These are phyloP conservation scores for Lachancea sp. DNA, from an alignment of 805 yeast genomes.

Conservation along the genomic window DNA sequence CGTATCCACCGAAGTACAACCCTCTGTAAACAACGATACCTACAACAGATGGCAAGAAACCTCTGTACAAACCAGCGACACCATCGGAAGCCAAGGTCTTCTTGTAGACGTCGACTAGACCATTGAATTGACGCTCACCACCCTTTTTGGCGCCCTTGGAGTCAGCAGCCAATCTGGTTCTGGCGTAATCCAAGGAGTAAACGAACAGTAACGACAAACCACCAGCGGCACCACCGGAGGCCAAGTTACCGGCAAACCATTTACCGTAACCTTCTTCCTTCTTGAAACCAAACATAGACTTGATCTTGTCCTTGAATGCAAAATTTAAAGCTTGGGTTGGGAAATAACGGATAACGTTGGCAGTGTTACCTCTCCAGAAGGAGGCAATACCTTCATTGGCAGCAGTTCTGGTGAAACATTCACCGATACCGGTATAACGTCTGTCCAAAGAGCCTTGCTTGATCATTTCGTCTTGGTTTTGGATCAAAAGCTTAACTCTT, in stretches of 20 bases:
- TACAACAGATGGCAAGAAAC: constrained; percentile 96
- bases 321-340: constrained; percentile 98
- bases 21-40: constrained; percentile 99
- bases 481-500: constrained; percentile 93
- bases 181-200: constrained; percentile 95
- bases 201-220: constrained; percentile 90
- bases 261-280: constrained; percentile 87
- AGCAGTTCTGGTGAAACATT: constrained; percentile 92
- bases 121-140: constrained; percentile 96
- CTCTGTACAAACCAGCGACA: constrained; percentile 98
- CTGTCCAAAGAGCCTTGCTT: constrained; percentile 91
- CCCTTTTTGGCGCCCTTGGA: constrained; percentile 80
- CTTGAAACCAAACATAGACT: constrained; percentile 94
- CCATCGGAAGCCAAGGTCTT: constrained; percentile 94
- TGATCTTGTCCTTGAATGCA: constrained; percentile 97
- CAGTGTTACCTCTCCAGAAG: constrained; percentile 99
- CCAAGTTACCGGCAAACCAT: constrained; percentile 97
- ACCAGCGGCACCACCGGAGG: constrained; percentile 99
- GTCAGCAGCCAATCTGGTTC: constrained; percentile 98
- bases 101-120: constrained; percentile 92
- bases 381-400: constrained; percentile 87
- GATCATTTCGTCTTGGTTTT: constrained; percentile 97
- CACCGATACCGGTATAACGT: constrained; percentile 84
- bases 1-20: constrained; percentile 96
- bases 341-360: constrained; percentile 97